Conservation (phyloP, 2,329 filamentous ascomycete genomes). For the Clonostachys byssicola region DNA sequence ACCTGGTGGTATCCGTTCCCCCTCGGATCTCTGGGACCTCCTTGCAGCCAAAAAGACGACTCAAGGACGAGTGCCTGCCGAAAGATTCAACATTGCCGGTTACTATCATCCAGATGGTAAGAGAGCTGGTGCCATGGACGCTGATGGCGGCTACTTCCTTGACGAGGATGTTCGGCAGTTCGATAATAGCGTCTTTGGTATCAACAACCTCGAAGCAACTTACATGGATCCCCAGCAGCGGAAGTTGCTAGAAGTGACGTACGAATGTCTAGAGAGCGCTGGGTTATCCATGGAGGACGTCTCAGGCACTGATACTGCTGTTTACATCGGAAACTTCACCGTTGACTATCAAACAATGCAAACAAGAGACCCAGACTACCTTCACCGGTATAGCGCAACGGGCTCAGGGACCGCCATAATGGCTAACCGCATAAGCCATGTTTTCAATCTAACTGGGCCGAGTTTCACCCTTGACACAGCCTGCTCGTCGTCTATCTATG, state of each 20-base stretch:
- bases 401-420: slow-evolving; percentile 1
- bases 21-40: slow-evolving; percentile 9
- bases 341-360: slow-evolving; percentile 1
- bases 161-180: slow-evolving; percentile 2
- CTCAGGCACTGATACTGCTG: slow-evolving; percentile 1
- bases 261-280: slow-evolving; percentile 11
- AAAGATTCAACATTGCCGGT: slow-evolving; percentile 1
- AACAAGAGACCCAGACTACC: background rate
- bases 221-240: slow-evolving; percentile 9
- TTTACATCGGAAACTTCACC: slow-evolving; percentile 1
- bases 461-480: slow-evolving; percentile 34
- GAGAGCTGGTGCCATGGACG: background rate
- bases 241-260: slow-evolving; percentile 11
- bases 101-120: slow-evolving; percentile 1
- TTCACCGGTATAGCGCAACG: background rate
- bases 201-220: slow-evolving; percentile 2
- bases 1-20: slow-evolving; percentile 2
- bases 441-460: slow-evolving; percentile 5
- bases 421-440: slow-evolving; percentile 6
- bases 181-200: slow-evolving; percentile 7
- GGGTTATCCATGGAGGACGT: slow-evolving; percentile 5
- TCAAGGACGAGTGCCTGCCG: background rate
- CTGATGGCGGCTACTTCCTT: slow-evolving; percentile 2
- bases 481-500: slow-evolving; percentile 37
- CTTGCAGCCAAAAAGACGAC: slow-evolving; percentile 5